Evolutionary conservation across 2,329 filamentous ascomycete species (phyloP), one percentile per base, ranked within the genome.

Genomic region (Gnomoniopsis sp.): DNA sequence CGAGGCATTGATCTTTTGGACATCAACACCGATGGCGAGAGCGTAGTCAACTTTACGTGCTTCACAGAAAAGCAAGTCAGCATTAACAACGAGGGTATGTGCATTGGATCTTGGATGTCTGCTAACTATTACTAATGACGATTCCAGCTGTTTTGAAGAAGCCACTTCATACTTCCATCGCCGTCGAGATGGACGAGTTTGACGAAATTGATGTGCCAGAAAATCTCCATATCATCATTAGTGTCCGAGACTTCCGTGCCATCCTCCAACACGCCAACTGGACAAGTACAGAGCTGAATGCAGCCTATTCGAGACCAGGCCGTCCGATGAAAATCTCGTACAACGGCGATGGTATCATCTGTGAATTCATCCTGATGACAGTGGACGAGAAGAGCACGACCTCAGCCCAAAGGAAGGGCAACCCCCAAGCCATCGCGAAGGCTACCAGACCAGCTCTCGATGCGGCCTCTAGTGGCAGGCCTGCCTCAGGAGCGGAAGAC

Each of bases 311-410:
- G 2, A 76, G 83, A 26, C 89, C 90, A 3, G 84, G 84, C 17
- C 82, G 84, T 17, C 90, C 90, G 1, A 82, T 93, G 68, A 88
- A 91, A 66, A 80, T 93, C 60, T 84, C 79, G 48, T 93, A 93
- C 67, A 79, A 82, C 23, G 81, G 83, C 46, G 86, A 88, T 59
- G 88, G 87, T 36, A 78, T 93, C 34, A 74, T 83, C 41, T 90
- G 87, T 71, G 88, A 93, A 64, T 93, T 92, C 65, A 88, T 91
- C 47, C 80, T 93, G 61, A 93, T 92, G 89, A 93, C 90, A 1
- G 85, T 89, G 10, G 90, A 89, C 15, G 88, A 91, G 64, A 78
- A 79, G 59, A 77, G 74, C 30, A 79, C 78, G 49, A 38, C 44
- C 23, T 71, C 77, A 6, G 71, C 70, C 12, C 79, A 79, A 60